These are phyloP conservation scores for Fusarium tjaetaba DNA, from an alignment of 2,329 filamentous ascomycete genomes.

Conservation along the genomic window DNA sequence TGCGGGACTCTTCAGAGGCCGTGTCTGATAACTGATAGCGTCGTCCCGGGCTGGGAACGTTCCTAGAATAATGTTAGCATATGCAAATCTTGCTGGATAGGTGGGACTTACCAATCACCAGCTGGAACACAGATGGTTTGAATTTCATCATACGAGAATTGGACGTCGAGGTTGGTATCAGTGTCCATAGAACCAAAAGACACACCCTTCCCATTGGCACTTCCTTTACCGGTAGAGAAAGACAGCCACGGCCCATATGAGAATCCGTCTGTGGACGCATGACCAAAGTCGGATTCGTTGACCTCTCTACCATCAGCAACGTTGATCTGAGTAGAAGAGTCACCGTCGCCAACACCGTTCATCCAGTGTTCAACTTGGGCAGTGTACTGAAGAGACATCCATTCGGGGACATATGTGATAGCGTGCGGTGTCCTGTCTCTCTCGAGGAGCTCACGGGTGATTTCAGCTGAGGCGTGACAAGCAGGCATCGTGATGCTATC, in stretches of 20 bases:
- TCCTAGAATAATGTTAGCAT: constrained; percentile 10
- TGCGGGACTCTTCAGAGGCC: constrained; percentile 29
- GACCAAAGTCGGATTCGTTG: constrained; percentile 31
- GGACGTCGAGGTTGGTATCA: constrained; percentile 22
- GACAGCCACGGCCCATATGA: constrained; percentile 30
- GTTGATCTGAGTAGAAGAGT: constrained; percentile 17
- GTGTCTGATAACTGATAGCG: constrained; percentile 17
- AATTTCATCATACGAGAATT: constrained; percentile 35
- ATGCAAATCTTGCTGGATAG: fast-evolving
- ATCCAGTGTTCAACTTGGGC: constrained; percentile 30
- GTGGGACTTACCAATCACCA: constrained; percentile 13
- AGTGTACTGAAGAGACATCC: constrained; percentile 16
- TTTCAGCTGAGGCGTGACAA: constrained; percentile 29
- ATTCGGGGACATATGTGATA: constrained; percentile 31
- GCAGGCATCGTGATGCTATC: constrained; percentile 30
- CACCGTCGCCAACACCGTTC: constrained; percentile 29
- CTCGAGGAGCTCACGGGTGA: constrained; percentile 18
- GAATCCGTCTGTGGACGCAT: constrained; percentile 23
- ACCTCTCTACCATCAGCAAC: constrained; percentile 22
- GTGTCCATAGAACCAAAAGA: constrained; percentile 14
- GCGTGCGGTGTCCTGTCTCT: constrained; percentile 27
- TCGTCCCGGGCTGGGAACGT: constrained; percentile 30
- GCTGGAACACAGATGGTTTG: constrained; percentile 25
- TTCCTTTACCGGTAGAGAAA: constrained; percentile 9
- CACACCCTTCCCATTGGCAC: not conserved